phyloP scores from a whole-genome alignment of 2,329 filamentous ascomycete species.

The Pyrenophora teres region DNA sequence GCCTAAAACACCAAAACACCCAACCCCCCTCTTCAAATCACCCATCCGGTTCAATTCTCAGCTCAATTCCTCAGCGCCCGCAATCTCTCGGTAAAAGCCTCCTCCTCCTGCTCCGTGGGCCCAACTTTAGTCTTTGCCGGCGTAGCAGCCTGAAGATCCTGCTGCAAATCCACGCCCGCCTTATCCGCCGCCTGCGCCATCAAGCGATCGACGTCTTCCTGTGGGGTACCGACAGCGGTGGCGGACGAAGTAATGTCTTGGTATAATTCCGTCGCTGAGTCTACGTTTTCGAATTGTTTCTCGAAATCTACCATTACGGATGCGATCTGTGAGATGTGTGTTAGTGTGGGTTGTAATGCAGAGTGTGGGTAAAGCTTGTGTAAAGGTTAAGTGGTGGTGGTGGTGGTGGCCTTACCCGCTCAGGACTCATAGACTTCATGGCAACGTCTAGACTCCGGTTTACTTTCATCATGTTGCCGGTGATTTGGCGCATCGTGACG shows the following conservation, averaged over 20 bases:
- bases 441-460: conserved; percentile 65
- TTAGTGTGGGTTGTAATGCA: conserved; percentile 8
- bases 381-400: too few relatives aligned
- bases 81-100: conserved; percentile 67
- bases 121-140: conserved; percentile 63
- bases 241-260: conserved; percentile 82
- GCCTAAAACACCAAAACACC: conserved; percentile 3
- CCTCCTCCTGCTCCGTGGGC: conserved; percentile 77
- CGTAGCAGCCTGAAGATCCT: conserved; percentile 69
- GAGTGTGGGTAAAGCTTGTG: background rate
- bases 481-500: conserved; percentile 66
- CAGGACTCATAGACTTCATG: conserved; percentile 67
- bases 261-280: conserved; percentile 69
- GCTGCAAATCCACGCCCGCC: conserved; percentile 78
- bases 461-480: conserved; percentile 65
- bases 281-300: conserved; percentile 59
- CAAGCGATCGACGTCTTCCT: conserved; percentile 85
- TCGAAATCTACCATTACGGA: conserved; percentile 70
- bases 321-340: conserved; percentile 56
- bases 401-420: conserved; percentile 55
- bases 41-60: too few relatives aligned
- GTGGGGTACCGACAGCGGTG: conserved; percentile 73
- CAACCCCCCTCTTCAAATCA: too few relatives aligned
- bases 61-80: conserved; percentile 56
- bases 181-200: conserved; percentile 87